Percentiles rank a stretch among this genome's conserved stretches.
These are phyloP conservation scores for Galerina sulciceps DNA, from an alignment of 768 basidiomycete species.

Conservation along the genomic window DNA sequence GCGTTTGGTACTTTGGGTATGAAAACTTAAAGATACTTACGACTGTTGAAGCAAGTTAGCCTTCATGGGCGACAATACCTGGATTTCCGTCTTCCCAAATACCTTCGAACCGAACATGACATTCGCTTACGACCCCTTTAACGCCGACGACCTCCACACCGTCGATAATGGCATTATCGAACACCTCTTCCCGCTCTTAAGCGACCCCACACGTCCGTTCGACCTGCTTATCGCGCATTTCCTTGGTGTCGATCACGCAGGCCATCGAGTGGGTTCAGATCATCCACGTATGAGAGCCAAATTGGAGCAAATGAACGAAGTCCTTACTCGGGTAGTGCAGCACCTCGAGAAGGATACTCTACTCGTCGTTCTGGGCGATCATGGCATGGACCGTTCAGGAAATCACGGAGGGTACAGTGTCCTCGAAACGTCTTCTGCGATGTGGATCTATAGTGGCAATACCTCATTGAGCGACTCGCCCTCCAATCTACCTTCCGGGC, in stretches of 20 bases:
- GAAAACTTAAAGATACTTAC: not conserved
- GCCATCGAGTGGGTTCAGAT: conserved; percentile 91
- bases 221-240: conserved; percentile 92
- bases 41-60: conserved; percentile 56
- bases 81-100: conserved; percentile 87
- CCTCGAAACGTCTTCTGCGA: conserved; percentile 81
- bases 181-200: conserved; percentile 82
- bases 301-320: conserved; percentile 84
- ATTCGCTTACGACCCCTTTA: conserved; percentile 93
- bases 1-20: conserved; percentile 10
- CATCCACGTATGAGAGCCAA: conserved; percentile 87
- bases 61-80: conserved; percentile 97
- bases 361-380: conserved; percentile 91
- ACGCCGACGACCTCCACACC: conserved; percentile 96
- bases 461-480: conserved; percentile 43
- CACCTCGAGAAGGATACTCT: conserved; percentile 85
- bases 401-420: conserved; percentile 94
- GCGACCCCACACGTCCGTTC: conserved; percentile 58
- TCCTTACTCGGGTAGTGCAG: conserved; percentile 74
- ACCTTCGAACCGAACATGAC: conserved; percentile 74
- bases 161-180: conserved; percentile 90
- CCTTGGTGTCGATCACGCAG: conserved; percentile 95
- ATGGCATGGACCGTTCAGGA: conserved; percentile 94
- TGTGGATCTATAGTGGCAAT: conserved; percentile 94
- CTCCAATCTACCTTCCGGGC: conserved; percentile 44